Evolutionary conservation across 305 asterid genomes (phyloP).

Genomic region (Fraxinus dipetala): DNA sequence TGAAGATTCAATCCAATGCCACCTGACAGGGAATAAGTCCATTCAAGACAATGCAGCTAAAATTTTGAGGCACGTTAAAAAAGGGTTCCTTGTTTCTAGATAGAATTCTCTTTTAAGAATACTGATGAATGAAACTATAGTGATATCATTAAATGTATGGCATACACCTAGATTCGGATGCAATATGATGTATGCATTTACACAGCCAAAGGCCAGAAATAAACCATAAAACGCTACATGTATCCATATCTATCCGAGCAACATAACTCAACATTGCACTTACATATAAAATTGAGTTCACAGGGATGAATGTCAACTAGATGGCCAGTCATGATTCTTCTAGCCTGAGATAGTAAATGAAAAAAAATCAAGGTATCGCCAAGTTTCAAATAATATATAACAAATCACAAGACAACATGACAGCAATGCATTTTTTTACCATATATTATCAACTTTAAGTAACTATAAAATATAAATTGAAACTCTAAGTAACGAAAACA

Average conservation of each 20-base stretch:
- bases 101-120: conserved; percentile 9
- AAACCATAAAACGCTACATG: conserved; percentile 10
- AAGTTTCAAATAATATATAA: not conserved
- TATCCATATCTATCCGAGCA: not conserved
- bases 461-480: not conserved
- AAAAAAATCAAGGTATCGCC: not conserved
- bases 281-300: conserved; percentile 73
- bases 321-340: conserved; percentile 41
- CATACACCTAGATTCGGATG: not conserved
- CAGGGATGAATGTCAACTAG: conserved; percentile 70
- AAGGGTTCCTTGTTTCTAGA: not conserved
- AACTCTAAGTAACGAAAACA: not conserved
- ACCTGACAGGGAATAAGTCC: not conserved
- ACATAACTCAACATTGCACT: conserved; percentile 25
- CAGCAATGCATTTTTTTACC: not conserved
- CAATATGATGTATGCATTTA: conserved; percentile 5
- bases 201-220: conserved; percentile 7
- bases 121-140: not conserved
- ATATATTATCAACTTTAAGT: not conserved
- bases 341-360: conserved; percentile 33
- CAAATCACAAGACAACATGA: not conserved
- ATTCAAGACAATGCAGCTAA: conserved; percentile 5
- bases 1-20: not conserved
- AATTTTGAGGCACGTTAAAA: not conserved
- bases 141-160: not conserved